Evolutionary conservation across 2,329 filamentous ascomycete species (phyloP).

Genomic region (Hymenoscyphus occultus): DNA sequence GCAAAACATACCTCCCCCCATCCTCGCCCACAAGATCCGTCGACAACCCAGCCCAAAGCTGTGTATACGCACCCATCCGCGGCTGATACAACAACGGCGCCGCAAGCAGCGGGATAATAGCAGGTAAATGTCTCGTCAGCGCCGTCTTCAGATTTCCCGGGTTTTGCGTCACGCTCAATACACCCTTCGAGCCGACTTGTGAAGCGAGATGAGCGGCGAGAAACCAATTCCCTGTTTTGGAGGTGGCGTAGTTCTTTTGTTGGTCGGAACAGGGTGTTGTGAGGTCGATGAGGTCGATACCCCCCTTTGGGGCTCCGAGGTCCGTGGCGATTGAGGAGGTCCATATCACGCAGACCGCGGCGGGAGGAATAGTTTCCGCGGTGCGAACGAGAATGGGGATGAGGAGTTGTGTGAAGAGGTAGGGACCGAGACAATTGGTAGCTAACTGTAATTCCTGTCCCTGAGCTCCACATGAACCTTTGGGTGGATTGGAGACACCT

Average conservation of each 20-base stretch:
- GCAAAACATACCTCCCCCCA: conserved; percentile 25
- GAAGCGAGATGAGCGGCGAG: conserved; percentile 19
- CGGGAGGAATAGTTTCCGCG: neutral
- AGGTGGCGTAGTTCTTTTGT: conserved; percentile 16
- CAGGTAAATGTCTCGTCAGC: conserved; percentile 2
- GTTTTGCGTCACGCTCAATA: conserved; percentile 25
- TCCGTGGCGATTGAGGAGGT: conserved; percentile 14
- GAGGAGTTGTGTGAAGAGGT: conserved; percentile 33
- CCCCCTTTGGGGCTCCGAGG: conserved; percentile 3
- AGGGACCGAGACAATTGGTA: conserved; percentile 18
- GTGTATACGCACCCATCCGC: conserved; percentile 24
- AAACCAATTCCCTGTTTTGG: conserved; percentile 26
- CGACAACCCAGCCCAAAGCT: conserved; percentile 21
- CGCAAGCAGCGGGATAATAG: neutral
- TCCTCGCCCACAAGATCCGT: conserved; percentile 17
- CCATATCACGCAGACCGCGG: conserved; percentile 20
- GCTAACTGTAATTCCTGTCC: conserved; percentile 22
- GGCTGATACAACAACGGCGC: neutral
- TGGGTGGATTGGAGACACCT: conserved; percentile 18
- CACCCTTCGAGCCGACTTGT: conserved; percentile 8
- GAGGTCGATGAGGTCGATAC: conserved; percentile 8
- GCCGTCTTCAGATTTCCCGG: conserved; percentile 23
- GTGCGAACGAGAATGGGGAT: conserved; percentile 31
- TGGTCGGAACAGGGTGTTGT: conserved; percentile 6
- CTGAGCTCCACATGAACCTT: conserved; percentile 14